Evolutionary conservation across 805 yeast genomes (phyloP), one percentile per base, ranked within the genome.

Genomic region (Debaryomyces castellii): DNA sequence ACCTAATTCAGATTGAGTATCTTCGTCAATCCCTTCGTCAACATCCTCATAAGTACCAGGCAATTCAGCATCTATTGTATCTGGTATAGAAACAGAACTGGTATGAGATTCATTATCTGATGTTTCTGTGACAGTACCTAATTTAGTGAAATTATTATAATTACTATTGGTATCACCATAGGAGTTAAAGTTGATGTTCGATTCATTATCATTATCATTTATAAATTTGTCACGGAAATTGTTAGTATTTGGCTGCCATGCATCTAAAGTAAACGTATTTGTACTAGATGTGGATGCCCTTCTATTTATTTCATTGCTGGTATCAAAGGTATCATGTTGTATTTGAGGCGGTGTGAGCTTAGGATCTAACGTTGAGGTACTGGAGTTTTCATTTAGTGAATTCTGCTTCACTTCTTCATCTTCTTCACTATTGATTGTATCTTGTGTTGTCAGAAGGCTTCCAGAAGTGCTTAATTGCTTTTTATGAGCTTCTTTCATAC

Each of bases 241-340:
- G 25, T 64, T 68, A 7, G 85, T 81, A 53, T 81, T 77, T 2
- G 86, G 86, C 55, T 73, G 75, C 87, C 87, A 82, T 22, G 64
- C 64, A 2, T 82, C 83, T 64, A 78, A 65, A 46, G 69, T 75
- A 36, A 78, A 60, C 2, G 71, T 71, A 35, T 53, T 58, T 16
- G 62, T 63, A 55, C 53, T 68, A 58, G 62, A 58, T 8, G 73
- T 62, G 1, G 76, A 70, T 9, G 52, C 64, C 43, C 73, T 52
- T 46, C 74, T 58, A 4, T 53, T 36, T 3, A 61, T 21, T 18
- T 52, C 62, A 20, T 44, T 40, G 18, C 24, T 24, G 8, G 30
- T 38, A 11, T 39, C 41, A 32, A 14, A 39, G 36, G 22, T 25
- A 12, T 37, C 34, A 12, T 27, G 38, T 37, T 43, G 43, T 8